Base-by-base conservation (phyloP, 1,139 yeast species). In the Kluyveromyces marxianus region DNA sequence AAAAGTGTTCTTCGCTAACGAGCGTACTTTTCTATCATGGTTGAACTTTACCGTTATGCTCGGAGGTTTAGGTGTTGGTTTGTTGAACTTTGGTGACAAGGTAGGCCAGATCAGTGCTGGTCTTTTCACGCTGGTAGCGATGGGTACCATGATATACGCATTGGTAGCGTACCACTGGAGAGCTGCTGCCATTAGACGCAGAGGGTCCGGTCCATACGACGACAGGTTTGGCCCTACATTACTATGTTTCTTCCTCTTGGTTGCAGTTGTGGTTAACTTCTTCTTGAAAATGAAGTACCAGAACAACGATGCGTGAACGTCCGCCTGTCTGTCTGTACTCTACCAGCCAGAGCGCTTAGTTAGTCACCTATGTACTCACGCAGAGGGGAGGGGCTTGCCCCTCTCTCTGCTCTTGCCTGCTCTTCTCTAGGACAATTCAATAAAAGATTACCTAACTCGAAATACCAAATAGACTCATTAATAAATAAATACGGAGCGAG, bases 221-320 rank as follows among this genome's bases (percentile, higher is more conserved):
- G 99, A 92, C 68, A 79, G 98, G 63, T 84, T 92, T 58, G 99
- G 99, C 37, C 98, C 99, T 44, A 94, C 99, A n/a, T 83, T 92
- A 88, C 77, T 92, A 59, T 92, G 98, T 69, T 75, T 90, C 72
- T 92, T 92, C 72, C 76, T 92, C 64, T 73, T 94, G 55, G 79
- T 89, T 44, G 97, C 98, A 1, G 97, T 92, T 42, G 83, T 90
- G 42, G 88, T 90, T 54, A 92, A 92, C 72, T 92, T 92, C 63
- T 71, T 89, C 35, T 74, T 92, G 64, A 83, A 97, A 72, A 81
- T 88, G 57, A 77, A 81, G 59, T 57, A 59, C 36, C 40, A 41
- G 37, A 29, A 25, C 10, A 7, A 29, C n/a, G 26, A 21, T 24
- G n/a, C 26, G 25, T 35, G 21, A 14, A 14, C 2, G 21, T 14